These are phyloP conservation scores for Pseudogymnoascus sp. DNA, from an alignment of 2,329 filamentous ascomycete species.

Conservation along the genomic window DNA sequence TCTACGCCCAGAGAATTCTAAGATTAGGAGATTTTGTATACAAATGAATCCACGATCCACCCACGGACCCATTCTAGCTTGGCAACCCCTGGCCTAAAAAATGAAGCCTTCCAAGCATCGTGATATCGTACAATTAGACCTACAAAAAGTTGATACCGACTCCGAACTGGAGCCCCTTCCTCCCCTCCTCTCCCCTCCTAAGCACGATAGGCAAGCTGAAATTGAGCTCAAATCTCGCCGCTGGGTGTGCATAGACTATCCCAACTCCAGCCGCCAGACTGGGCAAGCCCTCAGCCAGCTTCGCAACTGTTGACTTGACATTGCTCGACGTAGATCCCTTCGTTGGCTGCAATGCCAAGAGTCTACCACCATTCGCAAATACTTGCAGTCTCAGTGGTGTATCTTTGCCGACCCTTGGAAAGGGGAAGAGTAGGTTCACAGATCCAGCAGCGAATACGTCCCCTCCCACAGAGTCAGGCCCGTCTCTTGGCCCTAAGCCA, in stretches of 20 bases:
- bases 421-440: slow-evolving; percentile 73
- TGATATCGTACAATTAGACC: not conserved
- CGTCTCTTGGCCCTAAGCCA: slow-evolving; percentile 82
- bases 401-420: slow-evolving; percentile 73
- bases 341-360: slow-evolving; percentile 62
- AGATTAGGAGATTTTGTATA: slow-evolving; percentile 6
- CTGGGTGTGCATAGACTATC: slow-evolving; percentile 88
- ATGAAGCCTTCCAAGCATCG: not conserved
- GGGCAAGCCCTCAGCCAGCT: slow-evolving; percentile 67
- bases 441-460: slow-evolving; percentile 88
- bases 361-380: slow-evolving; percentile 82
- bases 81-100: not conserved
- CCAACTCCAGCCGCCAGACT: slow-evolving; percentile 83
- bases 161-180: slow-evolving; percentile 91
- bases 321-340: slow-evolving; percentile 32
- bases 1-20: not conserved
- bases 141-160: slow-evolving; percentile 92
- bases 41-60: not conserved
- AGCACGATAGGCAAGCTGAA: slow-evolving; percentile 81
- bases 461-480: slow-evolving; percentile 76
- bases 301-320: slow-evolving; percentile 47
- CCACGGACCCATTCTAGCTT: not conserved
- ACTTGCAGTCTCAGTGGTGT: slow-evolving; percentile 80
- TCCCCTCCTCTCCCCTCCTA: slow-evolving; percentile 72
- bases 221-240: slow-evolving; percentile 91